Base-by-base conservation (phyloP, 306 rosid species). In the Betula pendula region DNA sequence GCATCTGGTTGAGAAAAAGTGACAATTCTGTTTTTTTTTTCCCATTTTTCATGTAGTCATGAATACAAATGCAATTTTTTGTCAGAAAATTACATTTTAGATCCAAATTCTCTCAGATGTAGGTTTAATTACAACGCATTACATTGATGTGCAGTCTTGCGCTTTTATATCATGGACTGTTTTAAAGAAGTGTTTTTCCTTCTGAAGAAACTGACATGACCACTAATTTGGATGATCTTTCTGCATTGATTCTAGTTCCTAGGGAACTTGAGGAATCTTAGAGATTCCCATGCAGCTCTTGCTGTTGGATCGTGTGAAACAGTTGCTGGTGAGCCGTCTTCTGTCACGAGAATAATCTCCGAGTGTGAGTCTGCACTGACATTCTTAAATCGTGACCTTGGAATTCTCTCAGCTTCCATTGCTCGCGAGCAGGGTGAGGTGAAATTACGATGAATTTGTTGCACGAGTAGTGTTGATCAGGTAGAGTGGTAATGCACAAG, bases 371-470 rank as follows among this genome's bases (percentile, higher is more conserved):
- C 96, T 17, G 90, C 96, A 16, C 79, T 94, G 81, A 88, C 98
- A 17, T 91, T 87, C 88, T 81, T 94, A 73, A 94, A 94, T 80
- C 91, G 87, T 1, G 97, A 94, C 77, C 98, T 94, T 13, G 97
- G 98, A 44, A 89, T 94, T 84, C 97, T 94, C 59, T 89, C 98
- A 2, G 93, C 97, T 80, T 94, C 98, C 87, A 94, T 92, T 81
- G 92, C 94, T 72, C 97, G 96, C 0, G 97, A 94, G 76, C 90
- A 82, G 59, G 94, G 86, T 13, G 85, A 80, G 82, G 78, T 82
- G 82, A 88, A 70, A 77, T 79, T 84, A 59, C 51, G 80, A 86
- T 74, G 75, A 83, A 76, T 68, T 38, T 65, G 16, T 65, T 65
- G 3, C 8, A 8, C 47, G 3, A 17, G 8, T 19, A 14, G 48